These are phyloP conservation scores for Stemphylium beticola DNA, from an alignment of 2,329 filamentous ascomycete species.

Conservation along the genomic window DNA sequence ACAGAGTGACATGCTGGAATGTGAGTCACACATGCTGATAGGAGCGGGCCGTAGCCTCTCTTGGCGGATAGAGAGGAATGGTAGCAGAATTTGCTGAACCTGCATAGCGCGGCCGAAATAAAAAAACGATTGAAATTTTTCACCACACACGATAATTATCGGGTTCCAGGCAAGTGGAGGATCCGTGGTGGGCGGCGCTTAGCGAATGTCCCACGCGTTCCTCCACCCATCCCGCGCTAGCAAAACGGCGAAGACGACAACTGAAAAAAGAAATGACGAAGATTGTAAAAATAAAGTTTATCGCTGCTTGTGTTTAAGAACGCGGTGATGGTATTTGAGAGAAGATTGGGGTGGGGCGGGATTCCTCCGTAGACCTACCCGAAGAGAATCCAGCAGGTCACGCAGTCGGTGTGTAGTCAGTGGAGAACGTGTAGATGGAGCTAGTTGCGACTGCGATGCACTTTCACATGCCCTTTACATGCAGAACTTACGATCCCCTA, in stretches of 20 bases:
- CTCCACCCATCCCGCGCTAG: slow-evolving; percentile 22
- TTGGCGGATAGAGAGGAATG: slow-evolving; percentile 15
- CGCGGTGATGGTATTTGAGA: not conserved
- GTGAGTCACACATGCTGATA: slow-evolving; percentile 30
- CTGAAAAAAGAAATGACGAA: not conserved
- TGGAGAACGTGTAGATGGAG: too few relatives aligned
- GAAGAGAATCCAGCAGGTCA: too few relatives aligned
- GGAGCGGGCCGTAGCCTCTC: slow-evolving; percentile 7
- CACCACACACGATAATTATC: slow-evolving; percentile 1
- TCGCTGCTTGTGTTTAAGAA: not conserved
- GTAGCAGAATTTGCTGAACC: slow-evolving; percentile 10
- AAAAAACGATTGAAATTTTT: not conserved
- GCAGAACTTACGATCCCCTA: too few relatives aligned
- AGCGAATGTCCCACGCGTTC: slow-evolving; percentile 30
- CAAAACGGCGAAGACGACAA: slow-evolving; percentile 14
- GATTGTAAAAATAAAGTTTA: not conserved
- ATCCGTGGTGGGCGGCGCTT: slow-evolving; percentile 20
- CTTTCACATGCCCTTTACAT: too few relatives aligned
- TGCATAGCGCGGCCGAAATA: slow-evolving; percentile 12
- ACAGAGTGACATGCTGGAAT: slow-evolving; percentile 10
- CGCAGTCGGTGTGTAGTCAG: too few relatives aligned
- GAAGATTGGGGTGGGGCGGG: too few relatives aligned
- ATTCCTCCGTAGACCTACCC: too few relatives aligned
- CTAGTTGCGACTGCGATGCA: too few relatives aligned
- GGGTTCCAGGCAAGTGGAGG: not conserved